Percentiles rank a stretch among this genome's conserved stretches.
Evolutionary conservation across 495 filamentous ascomycete species (phyloP).

Genomic region (Aspergillus incahuasiensis): DNA sequence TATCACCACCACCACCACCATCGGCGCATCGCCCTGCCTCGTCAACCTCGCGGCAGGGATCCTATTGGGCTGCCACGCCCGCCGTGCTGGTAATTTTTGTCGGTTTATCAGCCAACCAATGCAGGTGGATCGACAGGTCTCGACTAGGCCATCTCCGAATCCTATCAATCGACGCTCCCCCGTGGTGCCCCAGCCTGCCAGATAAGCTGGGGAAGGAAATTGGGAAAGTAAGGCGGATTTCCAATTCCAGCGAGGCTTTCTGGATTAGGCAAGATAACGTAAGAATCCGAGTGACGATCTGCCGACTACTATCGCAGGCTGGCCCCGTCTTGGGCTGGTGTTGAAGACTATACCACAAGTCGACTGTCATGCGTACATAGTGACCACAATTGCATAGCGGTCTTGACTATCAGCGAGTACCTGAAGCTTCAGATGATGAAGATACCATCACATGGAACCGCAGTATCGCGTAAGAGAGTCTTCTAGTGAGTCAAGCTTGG

Average conservation of each 20-base stretch:
- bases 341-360: not conserved
- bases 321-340: not conserved
- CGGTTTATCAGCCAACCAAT: conserved; percentile 14
- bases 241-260: not conserved
- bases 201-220: conserved; percentile 13
- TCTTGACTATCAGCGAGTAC: not conserved
- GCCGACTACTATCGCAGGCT: not conserved
- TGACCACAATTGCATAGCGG: conserved; percentile 12
- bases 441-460: conserved; percentile 10
- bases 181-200: conserved; percentile 14
- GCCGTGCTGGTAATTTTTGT: conserved; percentile 1
- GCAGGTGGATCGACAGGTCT: conserved; percentile 22
- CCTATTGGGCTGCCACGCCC: conserved; percentile 14
- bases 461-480: conserved; percentile 6
- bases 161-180: conserved; percentile 14
- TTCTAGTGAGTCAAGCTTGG: conserved; percentile 7
- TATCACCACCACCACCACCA: too few relatives aligned
- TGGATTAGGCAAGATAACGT: not conserved
- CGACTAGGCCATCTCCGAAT: conserved; percentile 15
- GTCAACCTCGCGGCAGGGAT: not conserved
- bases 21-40: conserved; percentile 12
- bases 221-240: conserved; percentile 8
- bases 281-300: not conserved
- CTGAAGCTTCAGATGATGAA: conserved; percentile 14
- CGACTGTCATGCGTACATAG: conserved; percentile 8